Evolutionary conservation across 2,329 filamentous ascomycete species (phyloP).

Genomic region (Fusarium torreyae): DNA sequence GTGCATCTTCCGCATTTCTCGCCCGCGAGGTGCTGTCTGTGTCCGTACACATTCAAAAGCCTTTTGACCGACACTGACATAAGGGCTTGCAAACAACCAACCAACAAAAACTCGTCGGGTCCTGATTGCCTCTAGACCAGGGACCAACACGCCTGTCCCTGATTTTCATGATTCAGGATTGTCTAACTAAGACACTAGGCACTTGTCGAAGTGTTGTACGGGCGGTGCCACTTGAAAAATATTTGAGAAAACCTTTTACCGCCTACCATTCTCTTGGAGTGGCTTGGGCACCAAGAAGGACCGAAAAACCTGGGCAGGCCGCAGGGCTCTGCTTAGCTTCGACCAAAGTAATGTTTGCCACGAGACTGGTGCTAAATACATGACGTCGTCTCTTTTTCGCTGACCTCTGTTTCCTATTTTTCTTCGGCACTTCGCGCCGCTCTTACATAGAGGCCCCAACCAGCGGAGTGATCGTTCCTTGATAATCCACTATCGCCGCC

Average conservation of each 20-base stretch:
- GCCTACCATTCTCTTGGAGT: not conserved
- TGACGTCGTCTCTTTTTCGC: not conserved
- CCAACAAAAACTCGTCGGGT: not conserved
- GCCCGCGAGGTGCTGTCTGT: not conserved
- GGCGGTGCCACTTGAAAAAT: not conserved
- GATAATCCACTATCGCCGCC: not conserved
- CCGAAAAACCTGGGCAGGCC: not conserved
- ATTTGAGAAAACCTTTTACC: not conserved
- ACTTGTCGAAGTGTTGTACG: not conserved
- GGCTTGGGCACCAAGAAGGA: not conserved
- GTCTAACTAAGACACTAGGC: not conserved
- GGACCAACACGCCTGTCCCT: conserved; percentile 12
- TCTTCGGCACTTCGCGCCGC: not conserved
- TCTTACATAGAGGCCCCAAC: not conserved
- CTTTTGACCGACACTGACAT: not conserved
- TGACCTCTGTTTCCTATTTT: not conserved
- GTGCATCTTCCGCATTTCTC: conserved; percentile 33
- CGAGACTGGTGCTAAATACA: not conserved
- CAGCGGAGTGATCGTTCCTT: not conserved
- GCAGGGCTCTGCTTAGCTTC: conserved; percentile 1
- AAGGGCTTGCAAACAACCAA: not conserved
- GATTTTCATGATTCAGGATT: conserved; percentile 11
- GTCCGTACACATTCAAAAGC: not conserved
- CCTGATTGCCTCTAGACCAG: not conserved
- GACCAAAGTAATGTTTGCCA: conserved; percentile 13